Conservation (phyloP, 306 rosid genomes). For the Vigna mungo region DNA sequence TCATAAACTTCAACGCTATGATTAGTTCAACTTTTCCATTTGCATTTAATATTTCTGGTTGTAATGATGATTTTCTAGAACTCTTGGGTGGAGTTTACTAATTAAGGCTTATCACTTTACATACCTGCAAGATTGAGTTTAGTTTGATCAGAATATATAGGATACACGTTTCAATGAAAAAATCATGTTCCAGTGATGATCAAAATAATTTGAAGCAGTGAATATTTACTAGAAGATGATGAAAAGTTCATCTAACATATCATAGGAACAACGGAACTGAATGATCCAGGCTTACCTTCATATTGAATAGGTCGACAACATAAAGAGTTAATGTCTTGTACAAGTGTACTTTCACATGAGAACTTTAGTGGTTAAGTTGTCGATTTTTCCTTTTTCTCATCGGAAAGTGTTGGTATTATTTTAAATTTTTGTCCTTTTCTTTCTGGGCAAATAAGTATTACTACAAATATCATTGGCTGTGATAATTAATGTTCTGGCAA, state of each 20-base stretch:
- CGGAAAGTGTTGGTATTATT: conserved; percentile 31
- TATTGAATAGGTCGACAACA: background rate
- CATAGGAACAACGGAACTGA: background rate
- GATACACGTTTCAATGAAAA: no score
- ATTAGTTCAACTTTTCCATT: background rate
- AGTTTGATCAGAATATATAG: no score
- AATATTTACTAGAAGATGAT: conserved; percentile 8
- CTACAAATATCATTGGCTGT: background rate
- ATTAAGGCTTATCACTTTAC: background rate
- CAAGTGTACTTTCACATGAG: conserved; percentile 39
- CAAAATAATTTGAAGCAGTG: background rate
- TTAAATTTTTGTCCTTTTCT: conserved; percentile 21
- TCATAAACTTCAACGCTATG: background rate
- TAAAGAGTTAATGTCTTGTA: conserved; percentile 13
- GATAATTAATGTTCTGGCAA: background rate
- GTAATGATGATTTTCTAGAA: background rate
- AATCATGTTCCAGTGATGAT: background rate
- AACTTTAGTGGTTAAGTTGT: conserved; percentile 34
- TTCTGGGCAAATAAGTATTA: conserved; percentile 16
- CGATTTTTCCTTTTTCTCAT: conserved; percentile 28
- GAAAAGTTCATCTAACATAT: conserved; percentile 6
- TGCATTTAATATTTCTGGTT: background rate
- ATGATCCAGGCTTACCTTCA: no score
- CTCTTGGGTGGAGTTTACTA: background rate
- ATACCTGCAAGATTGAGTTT: background rate